Percentiles rank a stretch among this genome's conserved stretches.
Conservation (phyloP, 768 basidiomycete species). For the Glaciozyma martinii region DNA sequence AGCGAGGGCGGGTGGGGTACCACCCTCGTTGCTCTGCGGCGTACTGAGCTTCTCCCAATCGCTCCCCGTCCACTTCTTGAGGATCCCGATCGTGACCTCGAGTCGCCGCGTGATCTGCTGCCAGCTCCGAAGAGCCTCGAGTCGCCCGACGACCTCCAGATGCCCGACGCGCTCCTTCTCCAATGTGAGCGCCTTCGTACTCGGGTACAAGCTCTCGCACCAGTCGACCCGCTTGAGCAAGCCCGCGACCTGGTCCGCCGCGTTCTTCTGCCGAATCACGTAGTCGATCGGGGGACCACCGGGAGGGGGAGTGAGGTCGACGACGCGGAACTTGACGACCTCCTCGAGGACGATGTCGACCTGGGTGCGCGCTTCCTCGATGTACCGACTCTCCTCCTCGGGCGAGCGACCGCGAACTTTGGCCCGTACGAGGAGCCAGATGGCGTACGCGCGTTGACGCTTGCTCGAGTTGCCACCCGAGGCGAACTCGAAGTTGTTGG, state of each 20-base stretch:
- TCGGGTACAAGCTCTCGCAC: conserved; percentile 33
- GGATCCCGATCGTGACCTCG: conserved; percentile 65
- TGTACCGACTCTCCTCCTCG: conserved; percentile 66
- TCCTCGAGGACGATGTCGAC: conserved; percentile 81
- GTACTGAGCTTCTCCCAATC: conserved; percentile 80
- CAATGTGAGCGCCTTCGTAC: conserved; percentile 39
- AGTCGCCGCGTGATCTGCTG: conserved; percentile 75
- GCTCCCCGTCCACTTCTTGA: conserved; percentile 89
- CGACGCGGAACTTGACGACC: conserved; percentile 63
- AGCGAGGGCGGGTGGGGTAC: conserved; percentile 51
- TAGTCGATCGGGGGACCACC: conserved; percentile 10
- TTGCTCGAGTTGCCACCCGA: conserved; percentile 14
- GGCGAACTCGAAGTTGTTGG: conserved; percentile 23
- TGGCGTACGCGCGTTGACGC: conserved; percentile 48
- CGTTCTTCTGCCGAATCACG: conserved; percentile 20
- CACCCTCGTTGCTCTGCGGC: conserved; percentile 48
- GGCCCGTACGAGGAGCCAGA: conserved; percentile 87
- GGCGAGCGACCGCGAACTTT: conserved; percentile 68
- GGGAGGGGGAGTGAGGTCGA: conserved; percentile 24
- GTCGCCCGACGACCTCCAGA: conserved; percentile 58
- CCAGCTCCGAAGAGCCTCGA: conserved; percentile 87
- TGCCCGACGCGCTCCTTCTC: conserved; percentile 53
- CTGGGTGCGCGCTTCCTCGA: conserved; percentile 74
- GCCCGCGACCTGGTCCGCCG: conserved; percentile 31
- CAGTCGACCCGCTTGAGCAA: conserved; percentile 31